Evolutionary conservation across 78 protist genomes (phyloP).

Genomic region (Chrysochromulina tobinii): DNA sequence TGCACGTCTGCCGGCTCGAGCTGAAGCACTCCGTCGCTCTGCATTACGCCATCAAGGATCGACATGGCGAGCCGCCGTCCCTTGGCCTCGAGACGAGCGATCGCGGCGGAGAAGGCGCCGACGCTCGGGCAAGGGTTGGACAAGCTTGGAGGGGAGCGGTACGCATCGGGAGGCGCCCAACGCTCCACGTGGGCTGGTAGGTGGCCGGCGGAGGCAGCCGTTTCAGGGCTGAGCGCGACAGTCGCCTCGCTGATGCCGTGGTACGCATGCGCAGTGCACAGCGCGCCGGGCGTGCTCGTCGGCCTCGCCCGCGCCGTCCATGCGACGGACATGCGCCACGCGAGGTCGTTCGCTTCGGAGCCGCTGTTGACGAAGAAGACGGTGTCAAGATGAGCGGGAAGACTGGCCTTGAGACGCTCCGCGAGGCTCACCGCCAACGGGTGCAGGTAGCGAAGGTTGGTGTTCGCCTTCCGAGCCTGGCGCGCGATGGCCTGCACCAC

Average conservation of each 20-base stretch:
- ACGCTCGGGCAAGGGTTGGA: background rate
- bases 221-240: slow-evolving; percentile 11
- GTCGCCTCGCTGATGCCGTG: slow-evolving; percentile 68
- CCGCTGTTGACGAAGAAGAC: slow-evolving; percentile 81
- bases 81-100: background rate
- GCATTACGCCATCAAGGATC: background rate
- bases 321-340: slow-evolving; percentile 70
- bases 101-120: background rate
- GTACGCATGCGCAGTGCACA: slow-evolving; percentile 60
- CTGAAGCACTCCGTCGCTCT: slow-evolving; percentile 64
- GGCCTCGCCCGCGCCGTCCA: slow-evolving; percentile 34
- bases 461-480: slow-evolving; percentile 58
- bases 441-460: slow-evolving; percentile 73
- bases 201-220: background rate
- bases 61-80: background rate
- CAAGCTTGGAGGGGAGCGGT: background rate
- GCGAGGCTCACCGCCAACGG: slow-evolving; percentile 21
- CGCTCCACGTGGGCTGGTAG: background rate
- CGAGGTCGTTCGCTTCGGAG: slow-evolving; percentile 88
- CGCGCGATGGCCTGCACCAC: slow-evolving; percentile 49
- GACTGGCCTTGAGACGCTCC: slow-evolving; percentile 29
- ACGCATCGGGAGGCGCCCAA: background rate
- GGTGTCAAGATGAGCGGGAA: slow-evolving; percentile 43
- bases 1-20: slow-evolving; percentile 52
- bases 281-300: background rate